phyloP scores from a whole-genome alignment of 306 rosid species.

The Begonia fuchsioides region DNA sequence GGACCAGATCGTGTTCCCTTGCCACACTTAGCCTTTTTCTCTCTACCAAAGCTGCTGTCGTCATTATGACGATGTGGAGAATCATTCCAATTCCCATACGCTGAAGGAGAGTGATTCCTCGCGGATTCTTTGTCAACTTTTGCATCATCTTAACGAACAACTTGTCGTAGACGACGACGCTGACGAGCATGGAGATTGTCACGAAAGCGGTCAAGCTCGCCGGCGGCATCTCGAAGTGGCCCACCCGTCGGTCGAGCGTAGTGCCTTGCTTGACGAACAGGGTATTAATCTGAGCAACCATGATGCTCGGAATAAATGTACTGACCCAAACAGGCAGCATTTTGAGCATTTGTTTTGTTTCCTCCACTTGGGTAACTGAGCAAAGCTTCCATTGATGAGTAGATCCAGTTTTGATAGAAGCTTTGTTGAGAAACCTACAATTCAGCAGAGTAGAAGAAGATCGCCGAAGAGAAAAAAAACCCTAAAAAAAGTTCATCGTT shows the following conservation, averaged over 20 bases:
- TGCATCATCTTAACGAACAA: conserved; percentile 50
- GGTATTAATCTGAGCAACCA: conserved; percentile 14
- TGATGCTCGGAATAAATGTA: conserved; percentile 9
- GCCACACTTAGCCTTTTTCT: conserved; percentile 48
- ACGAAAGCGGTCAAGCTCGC: conserved; percentile 16
- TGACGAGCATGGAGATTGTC: conserved; percentile 15
- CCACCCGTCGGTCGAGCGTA: conserved; percentile 9
- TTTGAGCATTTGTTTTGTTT: conserved; percentile 12
- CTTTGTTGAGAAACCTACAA: conserved; percentile 11
- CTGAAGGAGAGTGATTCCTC: conserved; percentile 82
- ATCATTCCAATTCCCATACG: conserved; percentile 75
- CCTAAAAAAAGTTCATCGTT: not conserved
- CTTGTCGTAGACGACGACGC: conserved; percentile 19
- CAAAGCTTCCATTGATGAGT: conserved; percentile 12
- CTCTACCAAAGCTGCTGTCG: conserved; percentile 52
- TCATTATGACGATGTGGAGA: conserved; percentile 49
- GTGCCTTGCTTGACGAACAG: conserved; percentile 16
- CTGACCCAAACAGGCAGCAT: conserved; percentile 10
- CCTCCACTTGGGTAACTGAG: conserved; percentile 19
- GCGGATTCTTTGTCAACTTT: conserved; percentile 45
- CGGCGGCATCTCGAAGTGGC: conserved; percentile 13
- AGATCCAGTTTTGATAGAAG: conserved; percentile 9
- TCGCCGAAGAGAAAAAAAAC: not conserved
- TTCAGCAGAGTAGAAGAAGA: not conserved
- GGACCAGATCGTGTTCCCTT: conserved; percentile 17